A percentile compares a stretch with the other conserved stretches of the same genome.
Evolutionary conservation across 202 grass and related monocot species (phyloP).

Genomic region (Elaeis oleifera): DNA sequence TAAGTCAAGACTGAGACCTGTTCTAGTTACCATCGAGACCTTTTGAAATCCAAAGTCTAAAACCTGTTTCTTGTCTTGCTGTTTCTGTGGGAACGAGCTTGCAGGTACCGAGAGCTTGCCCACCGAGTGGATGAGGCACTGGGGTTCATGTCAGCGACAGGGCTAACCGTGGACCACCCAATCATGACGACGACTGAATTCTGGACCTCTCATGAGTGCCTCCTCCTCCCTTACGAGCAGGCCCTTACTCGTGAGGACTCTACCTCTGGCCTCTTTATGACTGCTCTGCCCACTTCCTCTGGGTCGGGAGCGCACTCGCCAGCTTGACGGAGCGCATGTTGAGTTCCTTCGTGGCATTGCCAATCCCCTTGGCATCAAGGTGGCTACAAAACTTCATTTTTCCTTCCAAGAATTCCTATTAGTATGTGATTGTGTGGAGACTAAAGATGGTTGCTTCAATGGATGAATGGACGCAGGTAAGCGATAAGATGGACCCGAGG

Average conservation of each 20-base stretch:
- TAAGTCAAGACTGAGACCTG: too few species aligned
- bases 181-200: conserved; percentile 97
- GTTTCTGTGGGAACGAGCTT: too few species aligned
- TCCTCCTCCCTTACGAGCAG: conserved; percentile 89
- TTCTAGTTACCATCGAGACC: too few species aligned
- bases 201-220: conserved; percentile 91
- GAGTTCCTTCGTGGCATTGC: conserved; percentile 90
- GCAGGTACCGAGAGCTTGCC: conserved; percentile 74
- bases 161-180: conserved; percentile 76
- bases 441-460: background rate
- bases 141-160: conserved; percentile 85
- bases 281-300: conserved; percentile 89
- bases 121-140: conserved; percentile 85
- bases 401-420: background rate
- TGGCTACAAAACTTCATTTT: background rate
- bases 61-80: too few species aligned
- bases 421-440: background rate
- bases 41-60: too few species aligned
- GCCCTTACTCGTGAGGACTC: conserved; percentile 85
- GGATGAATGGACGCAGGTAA: conserved; percentile 38
- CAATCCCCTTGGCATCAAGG: conserved; percentile 95
- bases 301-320: conserved; percentile 95
- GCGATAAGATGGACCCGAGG: conserved; percentile 84
- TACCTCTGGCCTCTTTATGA: conserved; percentile 83
- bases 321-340: conserved; percentile 89